Conservation (phyloP, 1,284 basidiomycete species). For the Flammula alnicola region DNA sequence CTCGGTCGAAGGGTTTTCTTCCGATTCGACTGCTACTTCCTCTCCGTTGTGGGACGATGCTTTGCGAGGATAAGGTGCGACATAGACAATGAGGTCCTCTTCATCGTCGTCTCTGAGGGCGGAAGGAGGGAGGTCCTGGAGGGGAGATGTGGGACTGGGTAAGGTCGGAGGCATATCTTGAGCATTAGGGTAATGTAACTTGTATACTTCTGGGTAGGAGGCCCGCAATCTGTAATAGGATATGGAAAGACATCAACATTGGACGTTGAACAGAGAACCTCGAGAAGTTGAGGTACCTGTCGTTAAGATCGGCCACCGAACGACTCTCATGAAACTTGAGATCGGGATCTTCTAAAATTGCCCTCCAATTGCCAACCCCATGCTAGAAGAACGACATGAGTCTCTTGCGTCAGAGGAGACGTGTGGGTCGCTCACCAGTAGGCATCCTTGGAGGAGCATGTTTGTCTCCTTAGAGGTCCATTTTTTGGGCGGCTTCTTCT, state of each 20-base stretch:
- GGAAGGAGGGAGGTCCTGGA: too few species aligned
- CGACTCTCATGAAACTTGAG: slow-evolving; percentile 79
- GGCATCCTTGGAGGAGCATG: slow-evolving; percentile 84
- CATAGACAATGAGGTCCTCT: too few species aligned
- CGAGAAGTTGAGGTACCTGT: slow-evolving; percentile 69
- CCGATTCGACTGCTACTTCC: too few species aligned
- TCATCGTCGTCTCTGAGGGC: too few species aligned
- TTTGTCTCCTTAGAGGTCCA: slow-evolving; percentile 83
- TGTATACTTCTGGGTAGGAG: slow-evolving; percentile 91
- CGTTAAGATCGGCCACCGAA: slow-evolving; percentile 89
- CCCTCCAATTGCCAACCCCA: slow-evolving; percentile 92
- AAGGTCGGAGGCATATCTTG: slow-evolving; percentile 84
- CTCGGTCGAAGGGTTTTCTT: too few species aligned
- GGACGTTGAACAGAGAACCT: slow-evolving; percentile 10
- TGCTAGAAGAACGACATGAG: slow-evolving; percentile 49
- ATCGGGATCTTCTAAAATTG: slow-evolving; percentile 79
- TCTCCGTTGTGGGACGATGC: too few species aligned
- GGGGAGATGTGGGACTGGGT: slow-evolving; percentile 77
- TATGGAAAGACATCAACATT: slow-evolving; percentile 8
- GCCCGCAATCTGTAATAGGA: slow-evolving; percentile 71
- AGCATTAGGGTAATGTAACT: slow-evolving; percentile 89
- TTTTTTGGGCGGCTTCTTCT: slow-evolving; percentile 80
- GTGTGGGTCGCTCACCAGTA: slow-evolving; percentile 58
- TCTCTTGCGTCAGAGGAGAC: neutral
- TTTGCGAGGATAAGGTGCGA: too few species aligned